Evolutionary conservation across 495 filamentous ascomycete species (phyloP).

Genomic region (Cairneyella variabilis): DNA sequence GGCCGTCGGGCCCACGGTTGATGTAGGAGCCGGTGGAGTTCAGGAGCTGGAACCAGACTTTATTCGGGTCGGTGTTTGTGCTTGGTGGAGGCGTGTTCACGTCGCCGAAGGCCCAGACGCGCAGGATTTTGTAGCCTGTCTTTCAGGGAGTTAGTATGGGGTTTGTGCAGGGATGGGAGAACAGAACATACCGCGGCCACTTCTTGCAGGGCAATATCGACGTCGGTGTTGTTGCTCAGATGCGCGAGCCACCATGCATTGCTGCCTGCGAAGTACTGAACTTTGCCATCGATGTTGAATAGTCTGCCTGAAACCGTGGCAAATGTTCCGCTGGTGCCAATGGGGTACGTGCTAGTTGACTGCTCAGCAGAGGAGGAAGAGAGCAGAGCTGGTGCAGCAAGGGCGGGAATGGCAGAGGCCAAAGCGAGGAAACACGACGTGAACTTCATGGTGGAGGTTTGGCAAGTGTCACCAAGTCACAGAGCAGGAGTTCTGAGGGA

Average conservation of each 20-base stretch:
- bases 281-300: constrained; percentile 49
- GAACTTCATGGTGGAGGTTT: constrained; percentile 4
- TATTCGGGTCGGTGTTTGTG: constrained; percentile 19
- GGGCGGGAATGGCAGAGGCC: background rate
- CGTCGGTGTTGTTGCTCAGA: constrained; percentile 44
- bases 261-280: constrained; percentile 38
- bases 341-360: constrained; percentile 15
- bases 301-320: constrained; percentile 35
- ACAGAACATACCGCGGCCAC: constrained; percentile 21
- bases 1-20: constrained; percentile 48
- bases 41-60: constrained; percentile 34
- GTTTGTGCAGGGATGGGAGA: background rate
- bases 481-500: background rate
- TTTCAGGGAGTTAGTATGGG: constrained; percentile 4
- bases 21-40: constrained; percentile 33
- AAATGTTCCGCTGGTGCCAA: constrained; percentile 23
- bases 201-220: constrained; percentile 41
- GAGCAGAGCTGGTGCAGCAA: constrained; percentile 1
- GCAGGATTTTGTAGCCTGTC: constrained; percentile 46
- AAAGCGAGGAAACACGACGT: background rate
- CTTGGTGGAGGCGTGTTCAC: constrained; percentile 37
- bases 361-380: background rate
- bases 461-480: background rate
- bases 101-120: constrained; percentile 56
- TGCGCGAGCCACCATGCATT: constrained; percentile 57